phyloP scores from a whole-genome alignment of 805 yeast species.

The Yarrowia sp. region DNA sequence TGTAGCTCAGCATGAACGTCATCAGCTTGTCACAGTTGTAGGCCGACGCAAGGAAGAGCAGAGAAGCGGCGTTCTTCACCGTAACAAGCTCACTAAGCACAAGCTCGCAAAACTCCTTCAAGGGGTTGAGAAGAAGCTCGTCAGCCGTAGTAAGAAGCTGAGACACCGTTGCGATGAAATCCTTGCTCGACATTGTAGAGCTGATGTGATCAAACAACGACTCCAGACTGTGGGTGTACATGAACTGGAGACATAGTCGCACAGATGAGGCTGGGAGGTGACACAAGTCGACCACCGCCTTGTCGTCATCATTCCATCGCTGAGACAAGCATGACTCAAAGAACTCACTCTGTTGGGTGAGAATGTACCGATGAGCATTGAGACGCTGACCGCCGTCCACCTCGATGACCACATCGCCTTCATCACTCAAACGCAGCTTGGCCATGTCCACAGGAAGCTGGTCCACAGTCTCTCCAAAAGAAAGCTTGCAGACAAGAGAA shows the following conservation, averaged over 20 bases:
- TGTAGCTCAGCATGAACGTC: slow-evolving; percentile 69
- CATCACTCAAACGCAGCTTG: not conserved
- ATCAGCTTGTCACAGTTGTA: slow-evolving; percentile 62
- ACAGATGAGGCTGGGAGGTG: slow-evolving; percentile 57
- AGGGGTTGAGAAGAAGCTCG: slow-evolving; percentile 63
- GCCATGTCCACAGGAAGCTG: slow-evolving; percentile 8
- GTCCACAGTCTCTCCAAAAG: slow-evolving; percentile 35
- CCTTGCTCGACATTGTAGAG: slow-evolving; percentile 46
- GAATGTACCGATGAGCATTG: slow-evolving; percentile 56
- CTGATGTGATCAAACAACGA: slow-evolving; percentile 48
- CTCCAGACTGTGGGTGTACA: slow-evolving; percentile 54
- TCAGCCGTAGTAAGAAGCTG: slow-evolving; percentile 69
- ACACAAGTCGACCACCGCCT: slow-evolving; percentile 51
- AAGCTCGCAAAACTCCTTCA: slow-evolving; percentile 68
- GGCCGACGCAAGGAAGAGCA: slow-evolving; percentile 62
- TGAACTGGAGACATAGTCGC: slow-evolving; percentile 61
- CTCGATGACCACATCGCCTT: not conserved
- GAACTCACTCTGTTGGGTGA: slow-evolving; percentile 63
- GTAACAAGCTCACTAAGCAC: slow-evolving; percentile 42
- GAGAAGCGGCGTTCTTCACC: slow-evolving; percentile 64
- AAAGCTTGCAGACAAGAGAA: slow-evolving; percentile 39
- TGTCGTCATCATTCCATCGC: slow-evolving; percentile 57
- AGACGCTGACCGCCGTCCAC: slow-evolving; percentile 1
- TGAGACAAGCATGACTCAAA: slow-evolving; percentile 65
- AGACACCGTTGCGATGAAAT: slow-evolving; percentile 61